A percentile compares a stretch with the other conserved stretches of the same genome.
Conservation (phyloP, 352 stramenopile species). For the Phytopythium mirpurense region DNA sequence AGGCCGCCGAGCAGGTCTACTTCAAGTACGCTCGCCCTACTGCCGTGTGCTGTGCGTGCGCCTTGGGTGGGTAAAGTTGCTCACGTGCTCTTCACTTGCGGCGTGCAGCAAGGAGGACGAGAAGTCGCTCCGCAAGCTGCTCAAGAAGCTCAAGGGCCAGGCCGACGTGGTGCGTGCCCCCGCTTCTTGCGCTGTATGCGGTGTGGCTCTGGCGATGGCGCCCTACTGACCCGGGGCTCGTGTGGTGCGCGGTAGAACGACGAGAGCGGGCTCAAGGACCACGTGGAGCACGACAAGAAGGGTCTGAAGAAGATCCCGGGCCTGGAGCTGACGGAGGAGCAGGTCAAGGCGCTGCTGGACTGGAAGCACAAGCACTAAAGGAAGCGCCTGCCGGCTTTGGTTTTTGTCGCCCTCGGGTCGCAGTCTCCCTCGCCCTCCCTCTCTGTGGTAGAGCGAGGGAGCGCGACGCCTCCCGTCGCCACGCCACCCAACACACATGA, state of each 20-base stretch:
- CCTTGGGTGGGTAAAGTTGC: too few relatives aligned
- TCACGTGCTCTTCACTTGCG: too few relatives aligned
- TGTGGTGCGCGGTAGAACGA: slow-evolving; percentile 40
- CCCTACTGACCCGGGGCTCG: not conserved
- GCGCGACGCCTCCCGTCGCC: not conserved
- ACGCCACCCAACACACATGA: not conserved
- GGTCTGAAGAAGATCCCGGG: slow-evolving; percentile 61
- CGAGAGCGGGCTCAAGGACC: slow-evolving; percentile 51
- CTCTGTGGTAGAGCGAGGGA: not conserved
- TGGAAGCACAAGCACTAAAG: slow-evolving; percentile 87
- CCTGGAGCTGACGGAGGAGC: slow-evolving; percentile 56
- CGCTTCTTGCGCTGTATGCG: not conserved
- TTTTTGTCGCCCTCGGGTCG: not conserved
- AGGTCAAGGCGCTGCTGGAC: slow-evolving; percentile 79
- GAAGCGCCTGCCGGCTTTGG: not conserved
- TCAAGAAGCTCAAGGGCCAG: slow-evolving; percentile 86
- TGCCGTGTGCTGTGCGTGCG: too few relatives aligned
- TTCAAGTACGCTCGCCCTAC: slow-evolving; percentile 74
- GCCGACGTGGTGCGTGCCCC: slow-evolving; percentile 36
- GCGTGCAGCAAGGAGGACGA: slow-evolving; percentile 79
- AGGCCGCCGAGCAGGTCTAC: slow-evolving; percentile 64
- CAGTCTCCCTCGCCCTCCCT: not conserved
- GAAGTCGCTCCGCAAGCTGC: slow-evolving; percentile 79
- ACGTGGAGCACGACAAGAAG: slow-evolving; percentile 75
- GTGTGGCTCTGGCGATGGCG: not conserved